Conservation (phyloP, 23 red algal species). For the Cyanidioschyzon merolae region DNA sequence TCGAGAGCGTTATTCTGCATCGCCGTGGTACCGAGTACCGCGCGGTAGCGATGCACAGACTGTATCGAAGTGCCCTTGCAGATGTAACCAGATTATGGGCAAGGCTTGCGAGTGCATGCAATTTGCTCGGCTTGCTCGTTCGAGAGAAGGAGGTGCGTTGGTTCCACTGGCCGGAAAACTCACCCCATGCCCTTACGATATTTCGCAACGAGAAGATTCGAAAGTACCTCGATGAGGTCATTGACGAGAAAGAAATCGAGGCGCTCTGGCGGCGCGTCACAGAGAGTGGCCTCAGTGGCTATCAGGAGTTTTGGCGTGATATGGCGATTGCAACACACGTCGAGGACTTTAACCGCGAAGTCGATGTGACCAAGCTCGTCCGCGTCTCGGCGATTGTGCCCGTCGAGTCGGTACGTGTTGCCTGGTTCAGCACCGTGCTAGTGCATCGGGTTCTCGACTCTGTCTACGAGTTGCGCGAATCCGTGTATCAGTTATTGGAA, state of each 20-base stretch:
- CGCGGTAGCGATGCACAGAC: background rate
- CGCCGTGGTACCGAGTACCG: background rate
- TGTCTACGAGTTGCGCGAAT: background rate
- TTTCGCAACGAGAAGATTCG: background rate
- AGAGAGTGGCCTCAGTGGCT: background rate
- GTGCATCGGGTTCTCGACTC: background rate
- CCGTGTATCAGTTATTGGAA: background rate
- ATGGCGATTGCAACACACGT: background rate
- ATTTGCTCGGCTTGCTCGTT: background rate
- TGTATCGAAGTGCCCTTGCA: background rate
- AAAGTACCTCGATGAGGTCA: background rate
- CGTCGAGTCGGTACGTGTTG: background rate
- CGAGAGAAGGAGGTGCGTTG: background rate
- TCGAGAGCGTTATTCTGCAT: background rate
- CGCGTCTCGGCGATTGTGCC: background rate
- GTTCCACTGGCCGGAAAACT: background rate
- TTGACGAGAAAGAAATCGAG: background rate
- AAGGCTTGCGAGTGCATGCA: background rate
- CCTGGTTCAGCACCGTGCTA: background rate
- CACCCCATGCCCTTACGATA: background rate
- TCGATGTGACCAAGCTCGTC: background rate
- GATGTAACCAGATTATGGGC: background rate
- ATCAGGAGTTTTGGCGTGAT: background rate
- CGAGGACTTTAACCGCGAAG: background rate
- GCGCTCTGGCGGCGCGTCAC: background rate